Evolutionary conservation across 306 rosid genomes (phyloP).

Genomic region (Herpetospermum pedunculosum): DNA sequence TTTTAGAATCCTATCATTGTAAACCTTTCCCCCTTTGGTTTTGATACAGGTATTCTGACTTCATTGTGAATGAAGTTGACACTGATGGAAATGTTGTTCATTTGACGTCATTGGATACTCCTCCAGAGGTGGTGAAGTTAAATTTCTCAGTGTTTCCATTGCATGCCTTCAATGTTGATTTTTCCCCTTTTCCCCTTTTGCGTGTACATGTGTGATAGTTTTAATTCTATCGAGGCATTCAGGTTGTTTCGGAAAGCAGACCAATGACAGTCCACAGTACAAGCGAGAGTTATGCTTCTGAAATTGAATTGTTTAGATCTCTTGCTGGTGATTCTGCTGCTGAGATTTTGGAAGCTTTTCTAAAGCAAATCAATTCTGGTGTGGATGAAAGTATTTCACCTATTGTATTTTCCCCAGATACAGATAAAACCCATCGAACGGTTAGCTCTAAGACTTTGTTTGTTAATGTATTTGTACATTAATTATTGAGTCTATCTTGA

Average conservation of each 20-base stretch:
- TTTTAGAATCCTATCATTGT: neutral
- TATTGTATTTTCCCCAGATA: constrained; percentile 58
- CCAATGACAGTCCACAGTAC: constrained; percentile 12
- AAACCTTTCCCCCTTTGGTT: neutral
- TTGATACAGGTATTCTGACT: constrained; percentile 73
- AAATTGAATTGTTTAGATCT: constrained; percentile 56
- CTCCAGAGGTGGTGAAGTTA: constrained; percentile 26
- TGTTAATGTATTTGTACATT: neutral
- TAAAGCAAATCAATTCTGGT: constrained; percentile 45
- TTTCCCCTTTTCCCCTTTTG: neutral
- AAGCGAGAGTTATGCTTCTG: constrained; percentile 43
- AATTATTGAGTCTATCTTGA: neutral
- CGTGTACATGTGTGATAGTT: neutral
- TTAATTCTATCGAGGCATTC: constrained; percentile 12
- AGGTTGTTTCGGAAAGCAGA: constrained; percentile 37
- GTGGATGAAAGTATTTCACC: constrained; percentile 39
- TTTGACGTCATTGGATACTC: constrained; percentile 54
- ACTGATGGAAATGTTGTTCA: constrained; percentile 54
- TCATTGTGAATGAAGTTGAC: constrained; percentile 90
- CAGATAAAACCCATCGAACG: constrained; percentile 74
- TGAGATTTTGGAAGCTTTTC: constrained; percentile 38
- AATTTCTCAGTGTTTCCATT: neutral
- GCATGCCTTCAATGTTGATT: neutral
- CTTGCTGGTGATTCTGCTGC: constrained; percentile 62
- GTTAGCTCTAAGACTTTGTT: constrained; percentile 33